These are phyloP conservation scores for Saccharomycopsis babjevae DNA, from an alignment of 805 yeast species.

Conservation along the genomic window DNA sequence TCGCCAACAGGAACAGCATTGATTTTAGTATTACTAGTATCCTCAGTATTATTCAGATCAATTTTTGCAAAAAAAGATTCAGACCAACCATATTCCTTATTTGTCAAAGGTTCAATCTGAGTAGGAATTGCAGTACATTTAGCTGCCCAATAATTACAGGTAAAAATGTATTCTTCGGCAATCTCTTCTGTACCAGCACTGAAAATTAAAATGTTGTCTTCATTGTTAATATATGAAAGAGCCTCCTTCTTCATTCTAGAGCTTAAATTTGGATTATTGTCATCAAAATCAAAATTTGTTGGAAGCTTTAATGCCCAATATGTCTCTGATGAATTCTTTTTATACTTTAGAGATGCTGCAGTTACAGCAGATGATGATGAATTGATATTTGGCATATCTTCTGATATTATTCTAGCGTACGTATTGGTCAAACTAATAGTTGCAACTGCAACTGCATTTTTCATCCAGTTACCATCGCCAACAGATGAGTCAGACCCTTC, in stretches of 20 bases:
- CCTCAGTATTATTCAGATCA: not conserved
- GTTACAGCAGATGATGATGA: not conserved
- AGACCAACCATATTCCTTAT: constrained; percentile 76
- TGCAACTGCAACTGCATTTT: constrained; percentile 48
- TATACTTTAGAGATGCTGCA: constrained; percentile 7
- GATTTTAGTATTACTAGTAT: constrained; percentile 4
- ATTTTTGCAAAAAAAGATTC: constrained; percentile 3
- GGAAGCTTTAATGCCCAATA: constrained; percentile 53
- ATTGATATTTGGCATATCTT: constrained; percentile 24
- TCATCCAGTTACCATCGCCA: constrained; percentile 65
- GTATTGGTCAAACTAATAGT: constrained; percentile 42
- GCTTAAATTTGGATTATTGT: constrained; percentile 6
- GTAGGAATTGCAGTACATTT: constrained; percentile 72
- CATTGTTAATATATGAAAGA: constrained; percentile 14
- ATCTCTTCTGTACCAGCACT: constrained; percentile 57
- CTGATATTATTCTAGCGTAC: constrained; percentile 37
- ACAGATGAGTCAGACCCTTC: constrained; percentile 21
- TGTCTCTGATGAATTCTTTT: constrained; percentile 28
- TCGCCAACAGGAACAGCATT: not conserved
- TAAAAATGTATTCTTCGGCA: constrained; percentile 60
- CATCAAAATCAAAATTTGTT: constrained; percentile 26
- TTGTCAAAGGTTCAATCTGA: constrained; percentile 60
- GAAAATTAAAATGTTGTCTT: constrained; percentile 39
- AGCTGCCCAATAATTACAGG: constrained; percentile 88
- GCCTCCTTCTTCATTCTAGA: constrained; percentile 15